Evolutionary conservation across 768 basidiomycete species (phyloP).

Genomic region (Rhodotorula babjevae): DNA sequence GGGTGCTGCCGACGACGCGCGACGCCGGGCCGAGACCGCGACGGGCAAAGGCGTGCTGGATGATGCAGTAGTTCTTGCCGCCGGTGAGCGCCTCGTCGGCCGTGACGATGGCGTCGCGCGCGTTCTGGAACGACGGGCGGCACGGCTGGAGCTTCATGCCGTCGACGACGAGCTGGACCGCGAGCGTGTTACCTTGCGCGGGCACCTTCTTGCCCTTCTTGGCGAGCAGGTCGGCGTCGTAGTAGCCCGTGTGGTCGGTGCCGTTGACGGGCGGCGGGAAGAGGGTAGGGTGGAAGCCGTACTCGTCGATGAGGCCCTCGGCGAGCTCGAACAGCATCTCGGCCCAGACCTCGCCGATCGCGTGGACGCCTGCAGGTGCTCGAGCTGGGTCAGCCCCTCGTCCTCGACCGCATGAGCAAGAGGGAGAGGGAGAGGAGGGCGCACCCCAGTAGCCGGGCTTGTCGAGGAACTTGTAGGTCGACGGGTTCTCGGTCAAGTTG

Average conservation of each 20-base stretch:
- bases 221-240: conserved; percentile 50
- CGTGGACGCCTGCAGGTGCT: conserved; percentile 53
- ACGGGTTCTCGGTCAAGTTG: conserved; percentile 40
- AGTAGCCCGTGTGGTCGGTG: conserved; percentile 58
- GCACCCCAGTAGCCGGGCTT: conserved; percentile 72
- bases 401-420: not conserved
- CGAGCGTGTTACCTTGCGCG: conserved; percentile 83
- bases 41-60: conserved; percentile 80
- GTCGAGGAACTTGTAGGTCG: conserved; percentile 58
- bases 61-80: conserved; percentile 81
- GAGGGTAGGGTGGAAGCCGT: conserved; percentile 48
- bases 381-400: not conserved
- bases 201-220: conserved; percentile 62
- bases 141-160: conserved; percentile 96
- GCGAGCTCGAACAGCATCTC: conserved; percentile 49
- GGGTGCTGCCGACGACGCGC: conserved; percentile 55
- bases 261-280: conserved; percentile 68
- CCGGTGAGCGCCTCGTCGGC: conserved; percentile 85
- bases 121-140: conserved; percentile 54
- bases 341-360: conserved; percentile 90
- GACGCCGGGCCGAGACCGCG: conserved; percentile 79
- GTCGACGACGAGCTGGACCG: conserved; percentile 64
- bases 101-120: conserved; percentile 37
- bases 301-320: conserved; percentile 42
- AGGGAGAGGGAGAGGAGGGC: not conserved